Evolutionary conservation across 768 basidiomycete species (phyloP).

Genomic region (Calvatia gigantea): DNA sequence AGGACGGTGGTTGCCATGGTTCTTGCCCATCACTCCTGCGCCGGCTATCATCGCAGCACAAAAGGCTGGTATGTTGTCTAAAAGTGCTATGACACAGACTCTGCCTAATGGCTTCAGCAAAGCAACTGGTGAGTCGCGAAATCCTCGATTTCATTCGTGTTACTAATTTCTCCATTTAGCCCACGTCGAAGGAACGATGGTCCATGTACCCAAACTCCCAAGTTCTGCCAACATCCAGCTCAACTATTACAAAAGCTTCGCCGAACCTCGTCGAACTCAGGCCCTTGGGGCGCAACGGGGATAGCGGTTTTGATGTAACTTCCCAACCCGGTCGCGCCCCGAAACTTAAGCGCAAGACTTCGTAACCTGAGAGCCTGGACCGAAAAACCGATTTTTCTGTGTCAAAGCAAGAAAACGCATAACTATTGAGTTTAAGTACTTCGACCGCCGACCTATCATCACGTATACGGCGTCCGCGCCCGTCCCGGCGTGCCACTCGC

Average conservation of each 20-base stretch:
- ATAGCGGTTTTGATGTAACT: constrained; percentile 23
- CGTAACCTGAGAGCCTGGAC: background rate
- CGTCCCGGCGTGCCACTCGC: constrained; percentile 39
- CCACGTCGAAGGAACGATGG: constrained; percentile 42
- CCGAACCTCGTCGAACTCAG: constrained; percentile 31
- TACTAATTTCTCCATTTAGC: constrained; percentile 37
- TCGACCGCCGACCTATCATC: constrained; percentile 39
- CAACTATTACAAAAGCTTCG: constrained; percentile 22
- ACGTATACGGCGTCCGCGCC: constrained; percentile 38
- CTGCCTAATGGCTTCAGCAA: constrained; percentile 59
- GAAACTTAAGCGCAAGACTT: background rate
- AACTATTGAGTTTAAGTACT: constrained; percentile 58
- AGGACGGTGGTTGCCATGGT: too few species aligned
- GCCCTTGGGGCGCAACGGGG: too few species aligned
- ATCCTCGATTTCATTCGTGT: background rate
- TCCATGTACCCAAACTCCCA: constrained; percentile 48
- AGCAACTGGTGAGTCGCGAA: constrained; percentile 36
- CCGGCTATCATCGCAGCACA: constrained; percentile 53
- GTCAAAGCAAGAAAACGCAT: constrained; percentile 60
- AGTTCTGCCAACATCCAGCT: constrained; percentile 39
- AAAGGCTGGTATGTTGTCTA: constrained; percentile 42
- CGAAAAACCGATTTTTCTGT: constrained; percentile 26
- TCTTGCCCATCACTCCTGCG: too few species aligned
- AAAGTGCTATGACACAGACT: constrained; percentile 52
- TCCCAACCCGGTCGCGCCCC: constrained; percentile 35